Evolutionary conservation across 306 rosid species (phyloP).

Genomic region (Vigna mungo): DNA sequence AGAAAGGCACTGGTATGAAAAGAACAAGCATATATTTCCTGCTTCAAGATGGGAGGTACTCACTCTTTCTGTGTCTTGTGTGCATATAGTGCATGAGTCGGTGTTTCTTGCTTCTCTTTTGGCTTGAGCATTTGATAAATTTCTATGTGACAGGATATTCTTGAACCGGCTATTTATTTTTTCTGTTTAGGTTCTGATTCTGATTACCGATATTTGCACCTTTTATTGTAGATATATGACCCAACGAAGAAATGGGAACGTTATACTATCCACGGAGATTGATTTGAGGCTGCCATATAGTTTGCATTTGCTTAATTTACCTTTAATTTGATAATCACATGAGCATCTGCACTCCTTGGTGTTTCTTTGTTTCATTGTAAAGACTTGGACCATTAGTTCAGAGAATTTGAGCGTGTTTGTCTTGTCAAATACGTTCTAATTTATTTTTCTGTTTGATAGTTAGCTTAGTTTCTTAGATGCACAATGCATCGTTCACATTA

Average conservation of each 20-base stretch:
- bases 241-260: constrained; percentile 78
- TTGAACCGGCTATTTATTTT: not conserved
- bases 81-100: not conserved
- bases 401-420: not conserved
- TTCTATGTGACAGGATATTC: constrained; percentile 6
- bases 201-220: not conserved
- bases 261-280: constrained; percentile 78
- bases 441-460: not conserved
- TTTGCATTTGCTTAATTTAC: constrained; percentile 10
- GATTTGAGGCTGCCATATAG: constrained; percentile 37
- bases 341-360: not conserved
- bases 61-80: constrained; percentile 32
- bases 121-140: constrained; percentile 3
- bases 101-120: not conserved
- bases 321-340: not conserved
- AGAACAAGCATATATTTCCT: constrained; percentile 96
- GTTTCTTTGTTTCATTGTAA: constrained; percentile 16
- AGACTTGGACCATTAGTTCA: not conserved
- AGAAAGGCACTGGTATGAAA: constrained; percentile 98
- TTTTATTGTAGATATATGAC: constrained; percentile 58
- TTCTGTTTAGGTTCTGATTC: constrained; percentile 17
- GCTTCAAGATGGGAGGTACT: constrained; percentile 99
- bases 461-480: no score
- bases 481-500: no score
- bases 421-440: not conserved